Conservation (phyloP, 2,329 filamentous ascomycete genomes). For the Paecilomyces sp. region DNA sequence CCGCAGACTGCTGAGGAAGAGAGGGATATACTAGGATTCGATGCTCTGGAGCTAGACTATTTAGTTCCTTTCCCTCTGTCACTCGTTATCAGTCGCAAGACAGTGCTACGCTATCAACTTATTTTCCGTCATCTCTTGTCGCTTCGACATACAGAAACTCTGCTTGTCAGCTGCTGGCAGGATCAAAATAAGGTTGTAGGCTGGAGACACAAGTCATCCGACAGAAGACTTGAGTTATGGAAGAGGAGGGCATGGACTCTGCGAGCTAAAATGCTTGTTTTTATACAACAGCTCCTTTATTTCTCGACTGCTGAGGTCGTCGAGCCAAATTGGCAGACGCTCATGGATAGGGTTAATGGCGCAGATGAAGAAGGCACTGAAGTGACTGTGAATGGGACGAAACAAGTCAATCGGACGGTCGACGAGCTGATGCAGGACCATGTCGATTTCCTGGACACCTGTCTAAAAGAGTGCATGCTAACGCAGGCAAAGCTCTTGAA, state of each 20-base stretch:
- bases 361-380: slow-evolving; percentile 39
- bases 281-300: slow-evolving; percentile 92
- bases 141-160: slow-evolving; percentile 78
- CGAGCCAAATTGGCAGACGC: slow-evolving; percentile 90
- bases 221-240: slow-evolving; percentile 74
- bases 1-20: slow-evolving; percentile 61
- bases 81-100: slow-evolving; percentile 91
- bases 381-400: slow-evolving; percentile 30
- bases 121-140: slow-evolving; percentile 92
- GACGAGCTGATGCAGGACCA: slow-evolving; percentile 99
- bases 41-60: slow-evolving; percentile 90
- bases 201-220: slow-evolving; percentile 75
- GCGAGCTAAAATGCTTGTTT: slow-evolving; percentile 88
- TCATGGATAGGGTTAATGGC: slow-evolving; percentile 77
- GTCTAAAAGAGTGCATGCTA: slow-evolving; percentile 97
- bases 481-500: slow-evolving; percentile 91
- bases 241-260: slow-evolving; percentile 89
- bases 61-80: slow-evolving; percentile 91
- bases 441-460: slow-evolving; percentile 95
- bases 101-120: slow-evolving; percentile 91
- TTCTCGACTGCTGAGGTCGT: slow-evolving; percentile 97
- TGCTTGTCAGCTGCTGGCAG: slow-evolving; percentile 82
- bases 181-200: slow-evolving; percentile 73
- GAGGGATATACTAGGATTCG: slow-evolving; percentile 83
- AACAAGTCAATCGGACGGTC: slow-evolving; percentile 66